Percentiles rank a stretch among this genome's conserved stretches.
These are phyloP conservation scores for Salvia sclarea DNA, from an alignment of 305 asterid genomes.

Conservation along the genomic window DNA sequence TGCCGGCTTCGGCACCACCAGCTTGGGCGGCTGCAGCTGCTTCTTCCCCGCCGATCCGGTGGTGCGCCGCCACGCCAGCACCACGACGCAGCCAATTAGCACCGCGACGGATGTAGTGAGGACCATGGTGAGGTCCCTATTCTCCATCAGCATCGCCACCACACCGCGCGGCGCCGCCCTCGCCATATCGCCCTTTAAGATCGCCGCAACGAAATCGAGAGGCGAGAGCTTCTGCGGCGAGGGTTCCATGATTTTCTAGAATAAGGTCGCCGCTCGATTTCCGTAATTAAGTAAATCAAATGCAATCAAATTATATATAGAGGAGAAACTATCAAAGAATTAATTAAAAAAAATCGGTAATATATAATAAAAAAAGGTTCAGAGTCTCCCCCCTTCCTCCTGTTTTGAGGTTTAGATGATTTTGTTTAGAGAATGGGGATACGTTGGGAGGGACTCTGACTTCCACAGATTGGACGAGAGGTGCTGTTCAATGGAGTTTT, in stretches of 20 bases:
- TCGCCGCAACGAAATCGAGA: constrained; percentile 65
- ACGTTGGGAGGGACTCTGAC: constrained; percentile 52
- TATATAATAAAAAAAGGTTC: neutral
- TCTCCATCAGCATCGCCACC: constrained; percentile 48
- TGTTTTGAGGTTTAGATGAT: constrained; percentile 16
- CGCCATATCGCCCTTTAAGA: constrained; percentile 57
- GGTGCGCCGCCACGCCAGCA: constrained; percentile 49
- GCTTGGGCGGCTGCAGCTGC: constrained; percentile 40
- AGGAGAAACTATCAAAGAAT: constrained; percentile 13
- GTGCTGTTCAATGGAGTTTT: constrained; percentile 18
- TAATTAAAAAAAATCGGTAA: neutral
- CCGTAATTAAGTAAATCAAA: constrained; percentile 13
- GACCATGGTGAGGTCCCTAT: constrained; percentile 52
- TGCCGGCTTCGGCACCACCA: constrained; percentile 37
- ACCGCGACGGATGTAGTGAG: constrained; percentile 58
- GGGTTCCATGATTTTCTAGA: constrained; percentile 49
- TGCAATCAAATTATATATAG: constrained; percentile 3
- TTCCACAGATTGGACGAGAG: constrained; percentile 18
- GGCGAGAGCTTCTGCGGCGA: constrained; percentile 64
- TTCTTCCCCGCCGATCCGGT: constrained; percentile 40
- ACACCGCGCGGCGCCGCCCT: constrained; percentile 36
- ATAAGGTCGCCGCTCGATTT: constrained; percentile 25
- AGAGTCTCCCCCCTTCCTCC: constrained; percentile 21
- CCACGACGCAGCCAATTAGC: constrained; percentile 53
- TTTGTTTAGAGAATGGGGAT: constrained; percentile 38